A percentile compares a stretch with the other conserved stretches of the same genome.
Evolutionary conservation across 2,329 filamentous ascomycete species (phyloP).

Genomic region (Calycina herbarum): DNA sequence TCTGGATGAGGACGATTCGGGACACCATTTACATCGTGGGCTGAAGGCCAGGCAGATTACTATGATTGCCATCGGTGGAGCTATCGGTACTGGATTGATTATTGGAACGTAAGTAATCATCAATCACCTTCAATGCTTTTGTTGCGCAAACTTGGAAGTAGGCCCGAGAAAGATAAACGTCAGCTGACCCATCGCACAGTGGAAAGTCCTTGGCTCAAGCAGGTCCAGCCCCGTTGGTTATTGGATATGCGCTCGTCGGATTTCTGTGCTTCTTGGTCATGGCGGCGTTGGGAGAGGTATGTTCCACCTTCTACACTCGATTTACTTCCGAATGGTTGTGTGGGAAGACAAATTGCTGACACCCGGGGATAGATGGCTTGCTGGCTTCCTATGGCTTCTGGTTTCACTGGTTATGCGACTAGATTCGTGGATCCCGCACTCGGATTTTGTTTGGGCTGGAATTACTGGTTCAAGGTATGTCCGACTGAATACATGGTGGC

Average conservation of each 20-base stretch:
- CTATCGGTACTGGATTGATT: slow-evolving; percentile 70
- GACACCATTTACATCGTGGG: slow-evolving; percentile 46
- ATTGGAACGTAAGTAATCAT: slow-evolving; percentile 53
- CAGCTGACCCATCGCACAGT: slow-evolving; percentile 22
- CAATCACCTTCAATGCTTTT: background rate
- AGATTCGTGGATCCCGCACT: slow-evolving; percentile 79
- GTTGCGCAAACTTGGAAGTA: too few relatives aligned
- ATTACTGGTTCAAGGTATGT: slow-evolving; percentile 34
- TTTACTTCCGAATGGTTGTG: slow-evolving; percentile 55
- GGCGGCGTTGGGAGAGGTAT: slow-evolving; percentile 70
- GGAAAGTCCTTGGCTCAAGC: slow-evolving; percentile 45
- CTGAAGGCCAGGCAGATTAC: slow-evolving; percentile 54
- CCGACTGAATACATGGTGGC: background rate
- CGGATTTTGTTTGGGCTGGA: slow-evolving; percentile 64
- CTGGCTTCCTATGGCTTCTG: slow-evolving; percentile 74
- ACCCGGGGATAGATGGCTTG: slow-evolving; percentile 61
- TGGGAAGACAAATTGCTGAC: background rate
- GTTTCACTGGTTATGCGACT: slow-evolving; percentile 78
- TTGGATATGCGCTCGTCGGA: slow-evolving; percentile 69
- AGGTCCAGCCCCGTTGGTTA: slow-evolving; percentile 67
- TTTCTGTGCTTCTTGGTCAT: slow-evolving; percentile 78
- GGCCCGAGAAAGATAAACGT: background rate
- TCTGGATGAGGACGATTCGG: slow-evolving; percentile 39
- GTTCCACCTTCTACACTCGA: slow-evolving; percentile 70
- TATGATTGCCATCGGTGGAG: slow-evolving; percentile 67